Evolutionary conservation across 305 asterid species (phyloP).

Genomic region (Salvia sclarea): DNA sequence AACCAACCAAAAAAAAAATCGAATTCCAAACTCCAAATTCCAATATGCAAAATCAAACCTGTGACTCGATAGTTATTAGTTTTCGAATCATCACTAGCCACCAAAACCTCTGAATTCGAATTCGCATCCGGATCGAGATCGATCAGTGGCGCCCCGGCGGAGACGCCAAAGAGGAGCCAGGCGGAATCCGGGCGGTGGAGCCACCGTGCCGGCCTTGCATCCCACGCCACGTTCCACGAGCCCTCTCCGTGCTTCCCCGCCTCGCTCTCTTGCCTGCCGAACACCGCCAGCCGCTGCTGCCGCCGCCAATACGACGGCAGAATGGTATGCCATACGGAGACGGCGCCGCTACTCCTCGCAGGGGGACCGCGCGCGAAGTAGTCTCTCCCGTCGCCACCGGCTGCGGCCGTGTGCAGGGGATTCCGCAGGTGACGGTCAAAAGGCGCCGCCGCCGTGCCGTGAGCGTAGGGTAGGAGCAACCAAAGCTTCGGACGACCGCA

Average conservation of each 20-base stretch:
- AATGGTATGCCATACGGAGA: conserved; percentile 77
- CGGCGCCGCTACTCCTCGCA: conserved; percentile 39
- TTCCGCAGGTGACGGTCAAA: conserved; percentile 43
- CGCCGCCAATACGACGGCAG: conserved; percentile 52
- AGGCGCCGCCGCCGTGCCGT: conserved; percentile 45
- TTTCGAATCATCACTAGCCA: conserved; percentile 6
- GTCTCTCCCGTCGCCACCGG: conserved; percentile 30
- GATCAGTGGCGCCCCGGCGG: conserved; percentile 42
- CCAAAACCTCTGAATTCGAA: conserved; percentile 28
- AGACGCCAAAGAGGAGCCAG: conserved; percentile 74
- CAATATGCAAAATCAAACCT: conserved; percentile 45
- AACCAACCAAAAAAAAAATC: neutral
- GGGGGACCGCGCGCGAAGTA: conserved; percentile 30
- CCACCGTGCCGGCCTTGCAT: conserved; percentile 92
- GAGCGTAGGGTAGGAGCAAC: conserved; percentile 46
- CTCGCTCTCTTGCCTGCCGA: conserved; percentile 48
- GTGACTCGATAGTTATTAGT: conserved; percentile 53
- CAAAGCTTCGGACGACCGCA: conserved; percentile 71
- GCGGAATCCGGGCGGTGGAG: conserved; percentile 74
- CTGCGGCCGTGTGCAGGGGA: conserved; percentile 20
- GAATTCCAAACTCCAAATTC: no score
- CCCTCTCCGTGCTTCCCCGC: conserved; percentile 60
- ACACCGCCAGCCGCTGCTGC: conserved; percentile 27
- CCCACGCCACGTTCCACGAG: conserved; percentile 95
- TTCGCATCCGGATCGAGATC: conserved; percentile 39